These are phyloP conservation scores for Fusarium pilosicola DNA, from an alignment of 2,329 filamentous ascomycete species.

Conservation along the genomic window DNA sequence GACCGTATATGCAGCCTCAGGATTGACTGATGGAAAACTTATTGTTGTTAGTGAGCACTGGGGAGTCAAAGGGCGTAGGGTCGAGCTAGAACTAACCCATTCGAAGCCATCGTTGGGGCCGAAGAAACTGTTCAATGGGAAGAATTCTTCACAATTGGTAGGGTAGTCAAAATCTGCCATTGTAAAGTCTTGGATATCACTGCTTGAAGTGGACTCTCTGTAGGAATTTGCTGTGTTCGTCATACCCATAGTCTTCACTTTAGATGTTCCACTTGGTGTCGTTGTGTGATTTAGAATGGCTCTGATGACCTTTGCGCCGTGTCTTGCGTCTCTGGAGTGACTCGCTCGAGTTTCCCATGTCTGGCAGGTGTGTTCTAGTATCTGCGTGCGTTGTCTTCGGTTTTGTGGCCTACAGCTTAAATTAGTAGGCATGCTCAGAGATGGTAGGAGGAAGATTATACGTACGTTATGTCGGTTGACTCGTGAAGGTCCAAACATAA, in stretches of 20 bases:
- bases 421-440: neutral
- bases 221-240: neutral
- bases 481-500: constrained; percentile 63
- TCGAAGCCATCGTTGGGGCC: constrained; percentile 49
- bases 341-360: constrained; percentile 55
- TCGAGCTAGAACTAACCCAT: constrained; percentile 49
- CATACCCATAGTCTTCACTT: neutral
- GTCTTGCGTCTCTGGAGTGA: constrained; percentile 54
- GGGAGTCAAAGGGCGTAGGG: neutral
- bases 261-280: constrained; percentile 14
- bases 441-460: neutral
- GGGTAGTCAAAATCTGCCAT: constrained; percentile 30
- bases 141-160: constrained; percentile 47
- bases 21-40: constrained; percentile 46
- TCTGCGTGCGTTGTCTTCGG: constrained; percentile 48
- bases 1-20: constrained; percentile 16
- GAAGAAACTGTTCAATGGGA: constrained; percentile 52
- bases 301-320: constrained; percentile 55
- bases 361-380: constrained; percentile 53
- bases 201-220: neutral
- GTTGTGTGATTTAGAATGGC: constrained; percentile 55
- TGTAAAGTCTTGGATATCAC: constrained; percentile 8
- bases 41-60: constrained; percentile 5
- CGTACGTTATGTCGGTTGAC: constrained; percentile 50
- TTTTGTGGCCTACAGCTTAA: constrained; percentile 43